phyloP scores from a whole-genome alignment of 1,139 yeast species.

The Pichiaceae sp. region DNA sequence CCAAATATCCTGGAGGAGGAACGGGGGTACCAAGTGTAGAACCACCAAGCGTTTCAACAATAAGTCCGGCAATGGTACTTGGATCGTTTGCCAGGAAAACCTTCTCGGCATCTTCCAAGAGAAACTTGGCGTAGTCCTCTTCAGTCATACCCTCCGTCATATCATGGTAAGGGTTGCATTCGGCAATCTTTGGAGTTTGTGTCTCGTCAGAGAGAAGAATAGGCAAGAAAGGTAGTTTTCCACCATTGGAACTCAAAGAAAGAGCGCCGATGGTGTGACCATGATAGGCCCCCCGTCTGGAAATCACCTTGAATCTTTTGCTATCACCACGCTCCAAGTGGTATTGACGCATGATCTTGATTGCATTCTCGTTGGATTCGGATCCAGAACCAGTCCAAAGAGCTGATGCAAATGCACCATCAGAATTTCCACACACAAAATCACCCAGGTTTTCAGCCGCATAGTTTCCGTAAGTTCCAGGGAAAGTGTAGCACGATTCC shows the following conservation, averaged over 20 bases:
- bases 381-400: conserved; percentile 55
- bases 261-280: conserved; percentile 51
- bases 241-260: conserved; percentile 35
- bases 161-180: conserved; percentile 43
- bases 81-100: conserved; percentile 43
- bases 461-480: conserved; percentile 32
- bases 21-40: conserved; percentile 49
- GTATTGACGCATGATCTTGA: conserved; percentile 41
- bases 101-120: conserved; percentile 40
- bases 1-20: conserved; percentile 50
- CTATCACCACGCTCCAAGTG: conserved; percentile 42
- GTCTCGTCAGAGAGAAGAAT: conserved; percentile 32
- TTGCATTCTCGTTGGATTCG: conserved; percentile 52
- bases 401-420: conserved; percentile 45
- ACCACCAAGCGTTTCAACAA: conserved; percentile 51
- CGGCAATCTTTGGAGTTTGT: conserved; percentile 35
- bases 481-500: conserved; percentile 33
- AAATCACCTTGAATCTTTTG: conserved; percentile 41
- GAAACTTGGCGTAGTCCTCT: conserved; percentile 39
- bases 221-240: conserved; percentile 34
- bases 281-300: conserved; percentile 48
- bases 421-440: conserved; percentile 44
- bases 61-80: conserved; percentile 43
- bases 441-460: conserved; percentile 42
- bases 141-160: conserved; percentile 37